A percentile compares a stretch with the other conserved stretches of the same genome.
Evolutionary conservation across 176 grass and related monocot species (phyloP).

Genomic region (Dendrocalamus sinicus): DNA sequence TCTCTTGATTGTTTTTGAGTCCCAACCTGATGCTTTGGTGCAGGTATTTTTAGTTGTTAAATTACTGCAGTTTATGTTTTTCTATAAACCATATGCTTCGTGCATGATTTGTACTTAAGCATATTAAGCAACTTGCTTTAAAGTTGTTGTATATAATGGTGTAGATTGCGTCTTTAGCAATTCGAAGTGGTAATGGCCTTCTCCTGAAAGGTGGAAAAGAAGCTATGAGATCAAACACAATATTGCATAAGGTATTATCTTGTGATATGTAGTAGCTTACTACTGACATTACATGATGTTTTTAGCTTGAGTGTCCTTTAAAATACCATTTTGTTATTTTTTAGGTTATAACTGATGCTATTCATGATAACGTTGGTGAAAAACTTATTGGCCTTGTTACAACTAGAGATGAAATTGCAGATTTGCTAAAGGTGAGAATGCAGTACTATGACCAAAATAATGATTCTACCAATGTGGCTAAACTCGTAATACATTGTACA

Average conservation of each 20-base stretch:
- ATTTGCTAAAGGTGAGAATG: constrained; percentile 80
- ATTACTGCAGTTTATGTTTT: not conserved
- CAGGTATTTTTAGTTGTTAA: constrained; percentile 59
- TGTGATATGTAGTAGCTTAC: constrained; percentile 10
- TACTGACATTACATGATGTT: constrained; percentile 14
- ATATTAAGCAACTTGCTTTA: constrained; percentile 19
- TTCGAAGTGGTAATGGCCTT: constrained; percentile 85
- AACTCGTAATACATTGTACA: constrained; percentile 49
- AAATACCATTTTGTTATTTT: constrained; percentile 1
- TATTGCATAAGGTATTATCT: constrained; percentile 85
- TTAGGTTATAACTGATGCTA: constrained; percentile 82
- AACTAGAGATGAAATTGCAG: constrained; percentile 86
- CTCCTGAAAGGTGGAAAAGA: constrained; percentile 98
- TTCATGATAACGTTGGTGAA: constrained; percentile 72
- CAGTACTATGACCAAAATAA: constrained; percentile 11
- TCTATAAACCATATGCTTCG: not conserved
- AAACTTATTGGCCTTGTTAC: constrained; percentile 90
- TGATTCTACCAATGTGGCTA: constrained; percentile 29
- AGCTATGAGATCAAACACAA: constrained; percentile 85
- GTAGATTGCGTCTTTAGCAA: constrained; percentile 92
- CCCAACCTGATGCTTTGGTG: constrained; percentile 90
- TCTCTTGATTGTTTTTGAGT: constrained; percentile 90
- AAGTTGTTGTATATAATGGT: not conserved
- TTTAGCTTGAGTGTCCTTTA: constrained; percentile 19
- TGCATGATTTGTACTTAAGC: not conserved